Evolutionary conservation across 371 early-diverging fungal species (phyloP).

Genomic region (Mucor lusitanicus): DNA sequence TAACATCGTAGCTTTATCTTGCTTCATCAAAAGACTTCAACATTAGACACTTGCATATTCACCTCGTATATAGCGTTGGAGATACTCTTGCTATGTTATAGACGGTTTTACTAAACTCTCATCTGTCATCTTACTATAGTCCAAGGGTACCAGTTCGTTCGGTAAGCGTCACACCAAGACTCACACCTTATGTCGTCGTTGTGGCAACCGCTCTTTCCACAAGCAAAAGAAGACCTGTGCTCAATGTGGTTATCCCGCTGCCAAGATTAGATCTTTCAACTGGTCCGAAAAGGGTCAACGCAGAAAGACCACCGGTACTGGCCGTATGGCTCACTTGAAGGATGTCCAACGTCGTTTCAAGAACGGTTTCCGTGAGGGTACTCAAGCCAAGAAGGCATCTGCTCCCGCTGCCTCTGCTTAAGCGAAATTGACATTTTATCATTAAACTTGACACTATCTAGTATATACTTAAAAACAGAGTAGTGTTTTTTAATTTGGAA

Average conservation of each 20-base stretch:
- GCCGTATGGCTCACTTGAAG: slow-evolving; percentile 97
- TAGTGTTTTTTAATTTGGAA: not conserved
- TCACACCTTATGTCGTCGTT: slow-evolving; percentile 97
- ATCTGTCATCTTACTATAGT: slow-evolving; percentile 50
- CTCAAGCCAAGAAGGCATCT: slow-evolving; percentile 60
- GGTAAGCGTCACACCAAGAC: slow-evolving; percentile 99
- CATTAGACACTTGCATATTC: not conserved
- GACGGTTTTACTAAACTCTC: not conserved
- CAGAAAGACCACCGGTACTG: slow-evolving; percentile 98
- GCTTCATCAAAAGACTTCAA: not conserved
- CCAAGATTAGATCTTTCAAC: slow-evolving; percentile 94
- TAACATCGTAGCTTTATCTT: too few relatives aligned
- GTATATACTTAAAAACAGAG: not conserved
- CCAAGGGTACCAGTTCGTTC: slow-evolving; percentile 99
- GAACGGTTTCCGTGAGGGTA: slow-evolving; percentile 94
- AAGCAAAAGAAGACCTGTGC: slow-evolving; percentile 99
- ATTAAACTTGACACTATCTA: not conserved
- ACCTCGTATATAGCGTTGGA: not conserved
- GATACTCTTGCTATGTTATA: not conserved
- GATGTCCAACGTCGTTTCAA: slow-evolving; percentile 88
- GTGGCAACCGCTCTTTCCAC: slow-evolving; percentile 98
- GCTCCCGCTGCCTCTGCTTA: slow-evolving; percentile 38
- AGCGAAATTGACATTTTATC: slow-evolving; percentile 5
- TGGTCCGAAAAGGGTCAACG: slow-evolving; percentile 96
- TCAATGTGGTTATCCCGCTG: slow-evolving; percentile 98